A percentile compares a stretch with the other conserved stretches of the same genome.
These are phyloP conservation scores for Yamadazyma oceani DNA, from an alignment of 1,139 yeast species.

Conservation along the genomic window DNA sequence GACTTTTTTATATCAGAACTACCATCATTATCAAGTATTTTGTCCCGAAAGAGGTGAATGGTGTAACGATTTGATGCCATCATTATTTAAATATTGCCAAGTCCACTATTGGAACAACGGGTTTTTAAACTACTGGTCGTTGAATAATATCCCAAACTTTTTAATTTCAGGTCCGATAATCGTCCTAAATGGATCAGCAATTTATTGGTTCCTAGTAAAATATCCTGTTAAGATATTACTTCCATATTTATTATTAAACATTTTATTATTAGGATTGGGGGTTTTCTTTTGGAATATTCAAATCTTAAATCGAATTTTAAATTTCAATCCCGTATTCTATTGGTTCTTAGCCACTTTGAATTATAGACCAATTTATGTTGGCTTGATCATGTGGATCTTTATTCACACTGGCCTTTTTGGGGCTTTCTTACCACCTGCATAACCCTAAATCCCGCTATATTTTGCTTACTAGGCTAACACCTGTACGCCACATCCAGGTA, in stretches of 20 bases:
- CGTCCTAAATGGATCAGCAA: slow-evolving; percentile 29
- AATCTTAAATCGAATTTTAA: slow-evolving; percentile 73
- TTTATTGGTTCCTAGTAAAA: slow-evolving; percentile 33
- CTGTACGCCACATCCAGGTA: no score
- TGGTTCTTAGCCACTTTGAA: slow-evolving; percentile 60
- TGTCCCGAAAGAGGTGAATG: slow-evolving; percentile 79
- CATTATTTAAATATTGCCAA: slow-evolving; percentile 77
- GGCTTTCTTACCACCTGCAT: slow-evolving; percentile 77
- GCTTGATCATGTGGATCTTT: slow-evolving; percentile 52
- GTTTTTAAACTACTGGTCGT: slow-evolving; percentile 77
- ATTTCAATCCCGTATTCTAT: slow-evolving; percentile 71
- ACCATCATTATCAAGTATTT: slow-evolving; percentile 52
- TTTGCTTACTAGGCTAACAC: neutral
- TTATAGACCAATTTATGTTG: slow-evolving; percentile 5
- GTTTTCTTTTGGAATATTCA: slow-evolving; percentile 78
- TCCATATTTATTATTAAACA: slow-evolving; percentile 38
- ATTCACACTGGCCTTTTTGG: slow-evolving; percentile 63
- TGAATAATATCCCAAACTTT: slow-evolving; percentile 80
- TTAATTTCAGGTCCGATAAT: slow-evolving; percentile 73
- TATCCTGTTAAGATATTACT: slow-evolving; percentile 35
- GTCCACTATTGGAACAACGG: slow-evolving; percentile 83
- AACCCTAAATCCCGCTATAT: slow-evolving; percentile 10
- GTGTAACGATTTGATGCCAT: slow-evolving; percentile 62
- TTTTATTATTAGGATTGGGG: slow-evolving; percentile 49
- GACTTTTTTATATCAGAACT: slow-evolving; percentile 48